Evolutionary conservation across 164 flowering plant species (phyloP).

Genomic region (Chloranthus sessilifolius): DNA sequence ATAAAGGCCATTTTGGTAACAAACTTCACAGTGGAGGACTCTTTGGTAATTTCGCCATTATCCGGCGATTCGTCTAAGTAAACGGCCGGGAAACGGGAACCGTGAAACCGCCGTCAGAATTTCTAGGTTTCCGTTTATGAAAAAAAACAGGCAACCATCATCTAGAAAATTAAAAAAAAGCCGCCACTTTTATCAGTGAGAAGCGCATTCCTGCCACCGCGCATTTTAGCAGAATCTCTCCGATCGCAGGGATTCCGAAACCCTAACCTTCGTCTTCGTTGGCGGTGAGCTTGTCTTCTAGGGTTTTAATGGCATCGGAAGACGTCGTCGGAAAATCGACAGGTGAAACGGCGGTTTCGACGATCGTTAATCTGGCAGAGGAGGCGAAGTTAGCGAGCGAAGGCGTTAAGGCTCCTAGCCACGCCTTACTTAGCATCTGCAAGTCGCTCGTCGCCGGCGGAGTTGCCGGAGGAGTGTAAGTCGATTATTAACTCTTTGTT

Average conservation of each 20-base stretch:
- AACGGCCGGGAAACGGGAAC: neutral
- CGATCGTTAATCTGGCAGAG: constrained; percentile 87
- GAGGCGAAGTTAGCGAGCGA: constrained; percentile 85
- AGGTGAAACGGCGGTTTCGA: constrained; percentile 74
- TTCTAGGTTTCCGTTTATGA: constrained; percentile 16
- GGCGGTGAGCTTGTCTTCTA: neutral
- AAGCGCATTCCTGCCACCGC: neutral
- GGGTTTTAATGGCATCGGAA: constrained; percentile 53
- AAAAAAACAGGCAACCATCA: constrained; percentile 1
- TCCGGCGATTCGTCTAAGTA: too few relatives aligned
- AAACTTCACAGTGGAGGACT: too few relatives aligned
- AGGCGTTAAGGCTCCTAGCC: constrained; percentile 70
- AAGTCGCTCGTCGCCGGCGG: constrained; percentile 97
- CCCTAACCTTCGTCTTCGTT: too few relatives aligned
- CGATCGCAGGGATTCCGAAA: neutral
- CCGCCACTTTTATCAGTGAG: too few relatives aligned
- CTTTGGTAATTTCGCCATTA: too few relatives aligned
- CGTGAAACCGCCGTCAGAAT: constrained; percentile 1
- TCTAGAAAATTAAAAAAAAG: constrained; percentile 7
- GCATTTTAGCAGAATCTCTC: neutral
- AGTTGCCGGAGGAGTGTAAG: constrained; percentile 94
- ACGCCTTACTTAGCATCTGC: constrained; percentile 54
- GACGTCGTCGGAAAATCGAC: constrained; percentile 52
- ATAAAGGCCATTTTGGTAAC: too few relatives aligned
- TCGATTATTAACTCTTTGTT: constrained; percentile 6